A percentile compares a stretch with the other conserved stretches of the same genome.
Conservation (phyloP, 768 basidiomycete species). For the Tephrocybe sp. region DNA sequence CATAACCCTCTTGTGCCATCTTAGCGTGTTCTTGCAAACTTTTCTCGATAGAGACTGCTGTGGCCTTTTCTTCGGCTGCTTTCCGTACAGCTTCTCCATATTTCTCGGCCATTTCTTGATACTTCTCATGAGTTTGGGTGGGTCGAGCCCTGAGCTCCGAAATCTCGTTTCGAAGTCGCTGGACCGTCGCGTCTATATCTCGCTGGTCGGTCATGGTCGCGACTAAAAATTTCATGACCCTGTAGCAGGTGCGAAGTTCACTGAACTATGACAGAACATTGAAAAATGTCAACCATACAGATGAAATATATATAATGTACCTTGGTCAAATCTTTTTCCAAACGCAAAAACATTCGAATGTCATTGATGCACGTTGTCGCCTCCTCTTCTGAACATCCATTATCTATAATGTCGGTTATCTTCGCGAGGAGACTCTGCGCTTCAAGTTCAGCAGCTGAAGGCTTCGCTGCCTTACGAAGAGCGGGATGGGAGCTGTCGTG, state of each 20-base stretch:
- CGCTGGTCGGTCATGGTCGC: conserved; percentile 39
- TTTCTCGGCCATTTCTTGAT: conserved; percentile 31
- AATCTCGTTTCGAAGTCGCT: conserved; percentile 28
- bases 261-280: conserved; percentile 35
- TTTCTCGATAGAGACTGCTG: conserved; percentile 48
- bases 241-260: conserved; percentile 47
- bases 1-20: conserved; percentile 42
- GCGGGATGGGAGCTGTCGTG: conserved; percentile 31
- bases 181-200: conserved; percentile 19
- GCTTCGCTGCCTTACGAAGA: conserved; percentile 10
- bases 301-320: conserved; percentile 27
- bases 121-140: conserved; percentile 21
- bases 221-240: conserved; percentile 38
- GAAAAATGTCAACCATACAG: conserved; percentile 2
- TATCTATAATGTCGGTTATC: conserved; percentile 51
- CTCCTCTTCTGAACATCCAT: conserved; percentile 51
- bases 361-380: conserved; percentile 52
- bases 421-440: conserved; percentile 53
- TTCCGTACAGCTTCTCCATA: conserved; percentile 34
- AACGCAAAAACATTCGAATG: conserved; percentile 43
- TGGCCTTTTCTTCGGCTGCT: conserved; percentile 49
- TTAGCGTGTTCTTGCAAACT: conserved; percentile 52
- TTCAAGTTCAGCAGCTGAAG: conserved; percentile 36
- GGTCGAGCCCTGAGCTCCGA: conserved; percentile 28
- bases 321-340: conserved; percentile 39